Evolutionary conservation across 2,329 filamentous ascomycete species (phyloP), one percentile per base, ranked within the genome.

Genomic region (Aspergillus sp.): DNA sequence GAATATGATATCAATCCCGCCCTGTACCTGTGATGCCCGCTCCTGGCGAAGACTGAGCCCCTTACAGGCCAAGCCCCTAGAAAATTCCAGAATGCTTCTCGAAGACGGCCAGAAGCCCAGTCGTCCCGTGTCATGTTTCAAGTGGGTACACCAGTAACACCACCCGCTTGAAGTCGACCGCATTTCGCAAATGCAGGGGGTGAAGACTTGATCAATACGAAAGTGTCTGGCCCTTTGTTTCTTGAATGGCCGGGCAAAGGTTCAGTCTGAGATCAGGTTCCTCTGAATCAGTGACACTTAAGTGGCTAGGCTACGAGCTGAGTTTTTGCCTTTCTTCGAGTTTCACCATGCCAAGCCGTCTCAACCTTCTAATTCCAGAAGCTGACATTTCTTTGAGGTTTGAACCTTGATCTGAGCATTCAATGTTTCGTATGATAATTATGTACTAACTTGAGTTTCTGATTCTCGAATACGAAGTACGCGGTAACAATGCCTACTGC

Each of bases 41-140:
- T 21, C 43, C 23, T 46, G 35, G 14, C 17, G 21, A 49, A 12
- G 46, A 9, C 43, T 19, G 35, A 31, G 17, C 41, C 50, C 41
- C 51, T 46, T 46, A 24, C 51, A 46, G 31, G 33, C 51, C 51
- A 53, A 53, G 51, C 21, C 11, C 11, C 41, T 46, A 46, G 51
- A 53, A 51, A 39, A 41, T 21, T 41, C 70, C 68, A 72, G 70
- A 72, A 71, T 46, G 45, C 54, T 70, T 72, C 68, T 55, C 66
- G 71, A 73, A 73, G 44, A 31, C 50, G 68, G 70, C 62, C 64
- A 45, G 69, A 72, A 72, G 55, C 4, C 35, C 15, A n/a, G 17
- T 15, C 41, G n/a, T 52, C 46, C 40, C n/a, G 27, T 15, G 37
- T 27, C 51, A 19, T 46, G n/a, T 14, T 3, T 27, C 39, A 19